These are phyloP conservation scores for Leccinum barrowsii DNA, from an alignment of 768 basidiomycete genomes.

Conservation along the genomic window DNA sequence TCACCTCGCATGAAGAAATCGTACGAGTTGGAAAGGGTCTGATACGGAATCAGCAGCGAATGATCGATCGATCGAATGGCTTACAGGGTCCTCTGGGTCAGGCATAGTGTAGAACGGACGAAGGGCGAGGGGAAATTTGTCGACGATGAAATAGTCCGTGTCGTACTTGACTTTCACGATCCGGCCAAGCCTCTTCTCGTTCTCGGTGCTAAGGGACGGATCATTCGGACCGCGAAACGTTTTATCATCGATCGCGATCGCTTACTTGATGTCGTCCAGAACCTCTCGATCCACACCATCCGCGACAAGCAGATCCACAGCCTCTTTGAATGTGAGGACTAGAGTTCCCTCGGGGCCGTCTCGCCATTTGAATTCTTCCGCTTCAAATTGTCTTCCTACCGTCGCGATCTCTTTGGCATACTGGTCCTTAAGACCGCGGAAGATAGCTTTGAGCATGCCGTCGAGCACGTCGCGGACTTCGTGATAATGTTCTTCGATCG, in stretches of 20 bases:
- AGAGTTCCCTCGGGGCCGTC: conserved; percentile 68
- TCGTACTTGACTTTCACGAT: conserved; percentile 91
- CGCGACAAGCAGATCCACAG: conserved; percentile 79
- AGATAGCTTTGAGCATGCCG: conserved; percentile 79
- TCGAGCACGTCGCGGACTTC: conserved; percentile 95
- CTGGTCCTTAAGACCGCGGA: conserved; percentile 73
- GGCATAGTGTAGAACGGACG: conserved; percentile 99
- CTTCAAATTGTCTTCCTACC: conserved; percentile 85
- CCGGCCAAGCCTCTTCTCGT: conserved; percentile 89
- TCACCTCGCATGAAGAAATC: conserved; percentile 99
- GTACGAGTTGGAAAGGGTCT: conserved; percentile 96
- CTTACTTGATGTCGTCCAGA: conserved; percentile 88
- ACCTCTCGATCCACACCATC: conserved; percentile 77
- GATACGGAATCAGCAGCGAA: conserved; percentile 3
- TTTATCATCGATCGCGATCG: conserved; percentile 8
- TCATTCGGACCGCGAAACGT: conserved; percentile 1
- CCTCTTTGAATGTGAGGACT: conserved; percentile 81
- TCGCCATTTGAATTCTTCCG: conserved; percentile 93
- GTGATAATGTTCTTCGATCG: conserved; percentile 97
- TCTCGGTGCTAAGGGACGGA: conserved; percentile 69
- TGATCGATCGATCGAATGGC: conserved; percentile 24
- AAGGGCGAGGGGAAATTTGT: conserved; percentile 95
- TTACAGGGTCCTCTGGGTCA: conserved; percentile 83
- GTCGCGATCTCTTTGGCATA: conserved; percentile 81
- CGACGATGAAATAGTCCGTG: conserved; percentile 98